phyloP scores from a whole-genome alignment of 129 eudicot species.

The Flaveria brownii region DNA sequence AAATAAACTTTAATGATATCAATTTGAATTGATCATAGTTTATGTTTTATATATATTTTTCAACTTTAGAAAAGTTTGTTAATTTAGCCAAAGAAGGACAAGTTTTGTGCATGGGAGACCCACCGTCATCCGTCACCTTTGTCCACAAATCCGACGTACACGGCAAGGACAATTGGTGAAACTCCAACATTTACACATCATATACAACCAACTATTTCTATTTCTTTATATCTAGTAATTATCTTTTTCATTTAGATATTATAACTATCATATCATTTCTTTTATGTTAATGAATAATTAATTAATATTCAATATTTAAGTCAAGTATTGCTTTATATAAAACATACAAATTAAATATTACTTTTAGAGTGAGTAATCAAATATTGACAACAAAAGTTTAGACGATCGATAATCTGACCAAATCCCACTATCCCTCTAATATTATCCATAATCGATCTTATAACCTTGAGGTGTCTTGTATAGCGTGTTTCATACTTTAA shows the following conservation, averaged over 20 bases:
- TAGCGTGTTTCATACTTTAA: too few species aligned
- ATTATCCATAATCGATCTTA: too few species aligned
- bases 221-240: background rate
- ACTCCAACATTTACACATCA: constrained; percentile 31
- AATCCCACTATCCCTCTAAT: too few species aligned
- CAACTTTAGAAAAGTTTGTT: constrained; percentile 17
- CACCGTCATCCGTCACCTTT: constrained; percentile 27
- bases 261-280: too few species aligned
- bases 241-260: background rate
- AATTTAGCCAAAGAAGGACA: constrained; percentile 12
- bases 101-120: constrained; percentile 30
- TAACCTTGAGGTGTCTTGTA: too few species aligned
- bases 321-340: too few species aligned
- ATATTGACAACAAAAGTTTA: too few species aligned
- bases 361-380: too few species aligned
- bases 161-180: constrained; percentile 27
- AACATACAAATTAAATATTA: too few species aligned
- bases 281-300: too few species aligned
- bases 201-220: background rate
- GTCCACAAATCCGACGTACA: constrained; percentile 27
- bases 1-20: background rate
- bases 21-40: background rate
- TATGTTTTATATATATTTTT: background rate
- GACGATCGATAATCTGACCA: too few species aligned
- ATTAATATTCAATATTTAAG: too few species aligned